Conservation (phyloP, 1,284 basidiomycete genomes). For the Microbotryum intermedium region DNA sequence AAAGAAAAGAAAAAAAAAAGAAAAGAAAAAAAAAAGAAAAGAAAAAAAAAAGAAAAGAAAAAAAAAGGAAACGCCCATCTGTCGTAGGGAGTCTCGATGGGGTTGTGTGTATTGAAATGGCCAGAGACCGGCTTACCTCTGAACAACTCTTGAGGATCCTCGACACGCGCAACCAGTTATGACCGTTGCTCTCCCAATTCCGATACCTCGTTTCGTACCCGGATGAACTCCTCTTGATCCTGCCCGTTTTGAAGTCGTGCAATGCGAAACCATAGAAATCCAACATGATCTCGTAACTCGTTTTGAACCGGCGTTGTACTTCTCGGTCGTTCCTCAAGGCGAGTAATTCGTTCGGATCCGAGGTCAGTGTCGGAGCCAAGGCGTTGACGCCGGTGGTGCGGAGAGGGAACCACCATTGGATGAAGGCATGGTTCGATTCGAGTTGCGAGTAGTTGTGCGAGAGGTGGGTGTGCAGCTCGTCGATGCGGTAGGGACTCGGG, state of each 20-base stretch:
- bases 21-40: no score
- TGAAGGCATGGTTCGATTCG: constrained; percentile 21
- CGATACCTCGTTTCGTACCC: constrained; percentile 5
- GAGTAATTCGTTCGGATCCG: not conserved
- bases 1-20: no score
- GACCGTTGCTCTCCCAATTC: constrained; percentile 11
- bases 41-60: not conserved
- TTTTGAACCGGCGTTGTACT: not conserved
- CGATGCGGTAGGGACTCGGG: not conserved
- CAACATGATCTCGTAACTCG: constrained; percentile 24
- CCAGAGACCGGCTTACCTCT: no score
- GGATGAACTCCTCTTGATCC: constrained; percentile 6
- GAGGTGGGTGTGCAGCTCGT: constrained; percentile 14
- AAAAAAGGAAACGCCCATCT: not conserved
- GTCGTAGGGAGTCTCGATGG: no score
- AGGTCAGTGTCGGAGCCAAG: no score
- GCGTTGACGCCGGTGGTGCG: not conserved
- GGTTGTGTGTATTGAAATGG: no score
- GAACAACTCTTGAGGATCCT: constrained; percentile 21
- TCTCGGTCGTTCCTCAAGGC: not conserved
- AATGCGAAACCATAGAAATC: constrained; percentile 25
- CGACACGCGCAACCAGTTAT: constrained; percentile 26
- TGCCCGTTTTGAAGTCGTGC: constrained; percentile 10
- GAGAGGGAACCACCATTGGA: constrained; percentile 21
- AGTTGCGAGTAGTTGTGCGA: constrained; percentile 17